phyloP scores from a whole-genome alignment of 768 basidiomycete genomes.

The Dendrothele bispora region DNA sequence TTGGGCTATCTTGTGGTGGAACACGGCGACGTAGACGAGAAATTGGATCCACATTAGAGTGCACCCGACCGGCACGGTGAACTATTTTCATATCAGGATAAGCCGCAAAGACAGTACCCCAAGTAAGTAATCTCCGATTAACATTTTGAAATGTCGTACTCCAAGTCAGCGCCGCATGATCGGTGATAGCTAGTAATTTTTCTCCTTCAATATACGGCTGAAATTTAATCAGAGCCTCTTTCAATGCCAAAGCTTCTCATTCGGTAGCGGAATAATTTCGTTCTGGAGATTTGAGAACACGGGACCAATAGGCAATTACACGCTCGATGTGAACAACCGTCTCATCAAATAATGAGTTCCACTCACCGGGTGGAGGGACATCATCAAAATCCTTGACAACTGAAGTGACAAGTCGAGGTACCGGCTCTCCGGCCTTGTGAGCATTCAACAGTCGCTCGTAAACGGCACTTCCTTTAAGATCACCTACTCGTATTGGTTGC shows the following conservation, averaged over 20 bases:
- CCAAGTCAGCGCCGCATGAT: constrained; percentile 17
- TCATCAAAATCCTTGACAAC: constrained; percentile 1
- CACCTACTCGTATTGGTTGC: constrained; percentile 6
- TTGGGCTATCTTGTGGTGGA: constrained; percentile 1
- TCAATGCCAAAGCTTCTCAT: constrained; percentile 21
- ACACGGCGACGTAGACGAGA: constrained; percentile 1
- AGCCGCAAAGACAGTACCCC: constrained; percentile 25
- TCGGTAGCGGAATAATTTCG: constrained; percentile 25
- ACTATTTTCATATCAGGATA: constrained; percentile 15
- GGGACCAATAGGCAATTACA: constrained; percentile 24
- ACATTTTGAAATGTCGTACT: constrained; percentile 13
- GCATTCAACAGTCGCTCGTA: constrained; percentile 9
- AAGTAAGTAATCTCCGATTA: constrained; percentile 20
- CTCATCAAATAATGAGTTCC: constrained; percentile 9
- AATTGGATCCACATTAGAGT: constrained; percentile 4
- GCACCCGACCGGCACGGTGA: background rate
- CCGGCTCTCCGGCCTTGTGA: constrained; percentile 4
- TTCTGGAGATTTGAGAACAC: constrained; percentile 19
- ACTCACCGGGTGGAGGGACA: background rate
- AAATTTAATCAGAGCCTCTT: too few relatives aligned
- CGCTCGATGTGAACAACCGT: constrained; percentile 21
- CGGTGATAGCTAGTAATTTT: constrained; percentile 10
- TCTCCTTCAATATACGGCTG: constrained; percentile 28
- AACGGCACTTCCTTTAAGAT: constrained; percentile 6
- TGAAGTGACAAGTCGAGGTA: constrained; percentile 14